phyloP scores from a whole-genome alignment of 1,284 basidiomycete genomes.

The Caloboletus firmus region DNA sequence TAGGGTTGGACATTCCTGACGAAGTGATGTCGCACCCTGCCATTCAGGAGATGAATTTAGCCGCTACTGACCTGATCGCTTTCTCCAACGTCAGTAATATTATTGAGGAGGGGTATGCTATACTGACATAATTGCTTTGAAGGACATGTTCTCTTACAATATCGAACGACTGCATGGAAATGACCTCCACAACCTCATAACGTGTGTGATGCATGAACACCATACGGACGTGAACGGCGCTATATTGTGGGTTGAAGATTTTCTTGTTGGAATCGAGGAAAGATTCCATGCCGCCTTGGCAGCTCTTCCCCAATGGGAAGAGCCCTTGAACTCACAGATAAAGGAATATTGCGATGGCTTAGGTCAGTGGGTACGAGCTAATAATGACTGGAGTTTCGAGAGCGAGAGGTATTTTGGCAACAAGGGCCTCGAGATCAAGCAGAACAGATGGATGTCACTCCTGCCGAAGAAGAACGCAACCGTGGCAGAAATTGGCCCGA shows the following conservation, averaged over 20 bases:
- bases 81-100: slow-evolving; percentile 17
- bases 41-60: slow-evolving; percentile 18
- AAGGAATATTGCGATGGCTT: slow-evolving; percentile 24
- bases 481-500: slow-evolving; percentile 17
- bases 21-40: slow-evolving; percentile 20
- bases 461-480: slow-evolving; percentile 5
- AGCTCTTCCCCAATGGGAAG: too few species aligned
- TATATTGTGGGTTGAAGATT: too few species aligned
- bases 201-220: too few species aligned
- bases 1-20: slow-evolving; percentile 23
- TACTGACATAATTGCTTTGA: background rate
- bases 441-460: slow-evolving; percentile 20
- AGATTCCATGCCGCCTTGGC: too few species aligned
- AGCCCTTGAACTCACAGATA: too few species aligned
- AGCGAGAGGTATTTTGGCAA: too few species aligned
- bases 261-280: too few species aligned
- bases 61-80: slow-evolving; percentile 10
- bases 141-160: slow-evolving; percentile 38
- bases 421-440: slow-evolving; percentile 26
- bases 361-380: slow-evolving; percentile 27
- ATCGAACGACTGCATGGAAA: slow-evolving; percentile 41
- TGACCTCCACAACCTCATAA: slow-evolving; percentile 35
- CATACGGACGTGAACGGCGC: too few species aligned
- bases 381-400: too few species aligned
- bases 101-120: background rate